A percentile compares a stretch with the other conserved stretches of the same genome.
Evolutionary conservation across 345 rosid species (phyloP).

Genomic region (Populus alba): DNA sequence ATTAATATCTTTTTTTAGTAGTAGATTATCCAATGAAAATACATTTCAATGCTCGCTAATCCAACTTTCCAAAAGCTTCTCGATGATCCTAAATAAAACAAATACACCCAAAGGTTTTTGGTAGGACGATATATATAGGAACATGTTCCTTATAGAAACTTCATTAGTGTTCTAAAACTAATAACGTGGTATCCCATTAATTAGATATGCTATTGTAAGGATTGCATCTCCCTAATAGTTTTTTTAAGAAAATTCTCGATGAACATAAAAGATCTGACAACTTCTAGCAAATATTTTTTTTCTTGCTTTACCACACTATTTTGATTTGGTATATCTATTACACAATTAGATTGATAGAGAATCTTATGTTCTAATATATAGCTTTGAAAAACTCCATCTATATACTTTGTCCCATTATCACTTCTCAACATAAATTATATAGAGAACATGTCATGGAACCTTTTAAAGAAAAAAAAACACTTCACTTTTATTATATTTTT

Average conservation of each 20-base stretch:
- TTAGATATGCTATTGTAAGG: too few relatives aligned
- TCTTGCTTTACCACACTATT: neutral
- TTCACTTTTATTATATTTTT: neutral
- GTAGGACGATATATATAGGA: too few relatives aligned
- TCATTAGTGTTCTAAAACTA: too few relatives aligned
- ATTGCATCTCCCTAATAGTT: neutral
- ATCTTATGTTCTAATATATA: neutral
- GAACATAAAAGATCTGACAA: neutral
- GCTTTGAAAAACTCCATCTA: neutral
- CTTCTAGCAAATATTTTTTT: too few relatives aligned
- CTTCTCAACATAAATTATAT: neutral
- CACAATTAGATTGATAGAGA: neutral
- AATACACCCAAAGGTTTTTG: neutral
- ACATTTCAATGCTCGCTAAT: neutral
- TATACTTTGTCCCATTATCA: too few relatives aligned
- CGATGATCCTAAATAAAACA: neutral
- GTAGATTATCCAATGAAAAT: too few relatives aligned
- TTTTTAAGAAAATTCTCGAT: neutral
- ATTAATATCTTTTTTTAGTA: too few relatives aligned
- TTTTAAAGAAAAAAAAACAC: neutral
- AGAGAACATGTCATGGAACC: neutral
- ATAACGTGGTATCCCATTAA: neutral
- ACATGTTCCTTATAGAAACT: too few relatives aligned
- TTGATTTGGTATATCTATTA: neutral
- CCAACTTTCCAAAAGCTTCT: neutral